phyloP scores from a whole-genome alignment of 208 protist genomes.

The Phytomonas sp. region DNA sequence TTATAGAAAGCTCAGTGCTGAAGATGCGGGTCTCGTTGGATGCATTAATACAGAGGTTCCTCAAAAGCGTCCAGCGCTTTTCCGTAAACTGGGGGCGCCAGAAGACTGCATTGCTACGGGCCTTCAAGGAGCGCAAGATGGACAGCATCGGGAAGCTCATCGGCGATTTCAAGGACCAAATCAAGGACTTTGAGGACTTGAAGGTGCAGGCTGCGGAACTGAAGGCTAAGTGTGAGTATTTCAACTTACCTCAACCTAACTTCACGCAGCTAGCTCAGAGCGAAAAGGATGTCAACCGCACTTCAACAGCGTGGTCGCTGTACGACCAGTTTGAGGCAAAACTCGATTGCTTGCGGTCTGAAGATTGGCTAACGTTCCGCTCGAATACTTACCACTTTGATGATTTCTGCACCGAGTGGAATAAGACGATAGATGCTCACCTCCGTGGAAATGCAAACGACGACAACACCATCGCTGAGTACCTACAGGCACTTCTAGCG shows the following conservation, averaged over 20 bases:
- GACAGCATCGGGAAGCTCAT: slow-evolving; percentile 47
- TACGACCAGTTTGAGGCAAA: slow-evolving; percentile 80
- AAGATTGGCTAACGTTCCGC: slow-evolving; percentile 95
- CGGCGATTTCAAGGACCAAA: slow-evolving; percentile 63
- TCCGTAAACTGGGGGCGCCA: slow-evolving; percentile 81
- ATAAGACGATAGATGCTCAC: slow-evolving; percentile 7
- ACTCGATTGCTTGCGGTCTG: slow-evolving; percentile 59
- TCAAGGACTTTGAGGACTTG: slow-evolving; percentile 78
- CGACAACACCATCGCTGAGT: slow-evolving; percentile 43
- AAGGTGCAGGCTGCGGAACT: slow-evolving; percentile 53
- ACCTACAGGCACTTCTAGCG: slow-evolving; percentile 61
- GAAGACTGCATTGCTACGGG: slow-evolving; percentile 61
- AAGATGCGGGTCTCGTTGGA: slow-evolving; percentile 86
- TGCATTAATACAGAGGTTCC: slow-evolving; percentile 77
- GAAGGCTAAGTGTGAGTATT: slow-evolving; percentile 87
- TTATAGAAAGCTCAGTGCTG: slow-evolving; percentile 82
- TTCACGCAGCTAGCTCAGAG: slow-evolving; percentile 58
- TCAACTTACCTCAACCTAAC: slow-evolving; percentile 75
- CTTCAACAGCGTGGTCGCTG: slow-evolving; percentile 65
- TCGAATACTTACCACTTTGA: slow-evolving; percentile 89
- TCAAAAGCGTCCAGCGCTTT: slow-evolving; percentile 89
- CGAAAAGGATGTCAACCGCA: slow-evolving; percentile 52
- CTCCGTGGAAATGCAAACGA: not conserved
- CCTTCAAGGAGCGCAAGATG: slow-evolving; percentile 28
- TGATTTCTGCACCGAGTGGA: slow-evolving; percentile 91